phyloP scores from a whole-genome alignment of 2,329 filamentous ascomycete genomes.

The Claviceps maximensis region DNA sequence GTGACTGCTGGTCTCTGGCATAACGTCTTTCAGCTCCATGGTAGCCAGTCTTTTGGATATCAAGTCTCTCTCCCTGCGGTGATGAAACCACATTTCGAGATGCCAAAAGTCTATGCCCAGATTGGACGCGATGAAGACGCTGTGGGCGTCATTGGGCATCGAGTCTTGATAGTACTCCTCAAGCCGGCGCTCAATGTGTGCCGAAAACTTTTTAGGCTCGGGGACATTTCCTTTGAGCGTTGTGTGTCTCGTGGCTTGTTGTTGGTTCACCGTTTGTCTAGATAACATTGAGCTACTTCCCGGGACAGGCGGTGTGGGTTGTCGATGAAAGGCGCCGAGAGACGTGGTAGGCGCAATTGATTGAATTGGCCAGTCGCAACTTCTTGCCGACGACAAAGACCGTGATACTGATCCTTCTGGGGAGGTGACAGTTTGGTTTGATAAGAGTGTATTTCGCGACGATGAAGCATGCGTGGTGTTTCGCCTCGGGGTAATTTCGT shows the following conservation, averaged over 20 bases:
- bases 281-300: conserved; percentile 18
- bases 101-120: conserved; percentile 37
- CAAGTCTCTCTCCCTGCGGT: conserved; percentile 35
- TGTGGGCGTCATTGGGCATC: conserved; percentile 34
- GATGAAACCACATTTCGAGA: conserved; percentile 42
- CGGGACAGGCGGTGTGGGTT: conserved; percentile 11
- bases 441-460: neutral
- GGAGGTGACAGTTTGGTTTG: conserved; percentile 12
- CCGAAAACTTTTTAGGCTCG: conserved; percentile 31
- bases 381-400: conserved; percentile 12
- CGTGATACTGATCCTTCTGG: conserved; percentile 9
- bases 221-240: conserved; percentile 26
- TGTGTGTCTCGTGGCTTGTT: conserved; percentile 26
- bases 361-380: conserved; percentile 9
- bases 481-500: neutral
- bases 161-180: conserved; percentile 41
- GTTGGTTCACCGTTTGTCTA: conserved; percentile 31
- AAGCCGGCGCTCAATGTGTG: conserved; percentile 35
- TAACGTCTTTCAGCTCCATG: conserved; percentile 26
- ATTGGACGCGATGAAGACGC: conserved; percentile 41
- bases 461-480: neutral
- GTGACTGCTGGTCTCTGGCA: conserved; percentile 14
- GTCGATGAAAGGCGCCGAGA: conserved; percentile 11
- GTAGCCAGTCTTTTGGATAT: conserved; percentile 31
- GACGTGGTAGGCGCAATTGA: conserved; percentile 14